Evolutionary conservation across 768 basidiomycete genomes (phyloP).

Genomic region (Suillus luteus): DNA sequence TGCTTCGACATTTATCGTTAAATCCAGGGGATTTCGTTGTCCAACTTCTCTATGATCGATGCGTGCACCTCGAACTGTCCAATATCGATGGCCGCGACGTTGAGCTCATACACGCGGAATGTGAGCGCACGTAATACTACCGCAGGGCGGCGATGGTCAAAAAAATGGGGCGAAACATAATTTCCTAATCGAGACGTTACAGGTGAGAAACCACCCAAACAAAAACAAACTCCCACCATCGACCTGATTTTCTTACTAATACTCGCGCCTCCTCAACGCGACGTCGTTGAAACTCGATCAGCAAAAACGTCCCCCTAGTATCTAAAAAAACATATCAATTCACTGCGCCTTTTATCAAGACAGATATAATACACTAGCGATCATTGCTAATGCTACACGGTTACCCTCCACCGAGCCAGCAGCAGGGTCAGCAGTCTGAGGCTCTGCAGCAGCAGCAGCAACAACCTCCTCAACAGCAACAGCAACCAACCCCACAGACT

Average conservation of each 20-base stretch:
- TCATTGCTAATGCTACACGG: constrained; percentile 9
- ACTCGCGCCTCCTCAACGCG: constrained; percentile 38
- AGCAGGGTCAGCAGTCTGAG: constrained; percentile 9
- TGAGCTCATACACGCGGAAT: not conserved
- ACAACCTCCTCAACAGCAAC: constrained; percentile 21
- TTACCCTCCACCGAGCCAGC: constrained; percentile 2
- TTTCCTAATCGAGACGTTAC: not conserved
- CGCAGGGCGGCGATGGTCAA: not conserved
- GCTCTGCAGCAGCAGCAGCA: constrained; percentile 36
- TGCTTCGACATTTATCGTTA: not conserved
- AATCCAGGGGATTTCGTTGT: not conserved
- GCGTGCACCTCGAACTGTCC: not conserved
- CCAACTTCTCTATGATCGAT: not conserved
- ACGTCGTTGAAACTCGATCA: constrained; percentile 19
- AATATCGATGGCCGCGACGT: not conserved
- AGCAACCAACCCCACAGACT: constrained; percentile 20
- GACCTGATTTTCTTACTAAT: constrained; percentile 37
- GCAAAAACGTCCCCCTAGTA: constrained; percentile 24
- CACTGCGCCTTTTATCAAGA: not conserved
- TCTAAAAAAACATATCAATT: constrained; percentile 5
- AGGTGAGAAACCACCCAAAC: constrained; percentile 18
- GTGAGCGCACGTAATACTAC: constrained; percentile 5
- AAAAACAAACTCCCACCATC: constrained; percentile 23
- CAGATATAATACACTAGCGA: constrained; percentile 3
- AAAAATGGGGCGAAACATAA: not conserved